Evolutionary conservation across 768 basidiomycete genomes (phyloP).

Genomic region (Kwoniella mangroviensis): DNA sequence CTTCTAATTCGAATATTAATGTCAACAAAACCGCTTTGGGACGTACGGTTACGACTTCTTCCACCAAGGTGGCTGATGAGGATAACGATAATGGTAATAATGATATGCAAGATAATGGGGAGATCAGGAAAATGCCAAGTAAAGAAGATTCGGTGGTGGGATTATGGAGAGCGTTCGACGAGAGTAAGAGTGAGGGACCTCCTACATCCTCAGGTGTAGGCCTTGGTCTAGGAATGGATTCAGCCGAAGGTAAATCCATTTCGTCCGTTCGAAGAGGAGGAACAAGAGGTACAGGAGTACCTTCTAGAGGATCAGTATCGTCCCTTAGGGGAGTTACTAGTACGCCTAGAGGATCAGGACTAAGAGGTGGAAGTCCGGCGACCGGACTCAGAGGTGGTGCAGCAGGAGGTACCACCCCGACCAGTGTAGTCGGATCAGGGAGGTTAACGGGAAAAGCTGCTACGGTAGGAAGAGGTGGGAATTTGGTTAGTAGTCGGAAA

Average conservation of each 20-base stretch:
- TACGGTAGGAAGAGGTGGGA: constrained; percentile 19
- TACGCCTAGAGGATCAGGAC: neutral
- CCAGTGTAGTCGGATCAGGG: neutral
- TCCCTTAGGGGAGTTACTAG: neutral
- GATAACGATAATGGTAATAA: neutral
- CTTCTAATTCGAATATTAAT: no score
- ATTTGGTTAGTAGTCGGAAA: constrained; percentile 17
- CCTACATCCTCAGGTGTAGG: neutral
- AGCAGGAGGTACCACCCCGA: neutral
- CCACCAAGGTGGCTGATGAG: neutral
- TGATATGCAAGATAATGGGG: neutral
- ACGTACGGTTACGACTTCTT: no score
- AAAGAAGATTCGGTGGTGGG: constrained; percentile 16
- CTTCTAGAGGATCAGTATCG: neutral
- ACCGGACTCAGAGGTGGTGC: neutral
- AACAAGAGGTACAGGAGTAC: neutral
- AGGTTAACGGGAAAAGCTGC: constrained; percentile 10
- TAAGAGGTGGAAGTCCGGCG: neutral
- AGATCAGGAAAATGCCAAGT: constrained; percentile 17
- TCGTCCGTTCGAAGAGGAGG: neutral
- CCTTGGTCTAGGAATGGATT: constrained; percentile 1
- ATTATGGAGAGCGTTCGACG: constrained; percentile 17
- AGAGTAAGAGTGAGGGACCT: neutral
- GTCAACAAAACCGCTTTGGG: no score
- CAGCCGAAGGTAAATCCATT: neutral